These are phyloP conservation scores for Linum tenue DNA, from an alignment of 345 rosid genomes.

Conservation along the genomic window DNA sequence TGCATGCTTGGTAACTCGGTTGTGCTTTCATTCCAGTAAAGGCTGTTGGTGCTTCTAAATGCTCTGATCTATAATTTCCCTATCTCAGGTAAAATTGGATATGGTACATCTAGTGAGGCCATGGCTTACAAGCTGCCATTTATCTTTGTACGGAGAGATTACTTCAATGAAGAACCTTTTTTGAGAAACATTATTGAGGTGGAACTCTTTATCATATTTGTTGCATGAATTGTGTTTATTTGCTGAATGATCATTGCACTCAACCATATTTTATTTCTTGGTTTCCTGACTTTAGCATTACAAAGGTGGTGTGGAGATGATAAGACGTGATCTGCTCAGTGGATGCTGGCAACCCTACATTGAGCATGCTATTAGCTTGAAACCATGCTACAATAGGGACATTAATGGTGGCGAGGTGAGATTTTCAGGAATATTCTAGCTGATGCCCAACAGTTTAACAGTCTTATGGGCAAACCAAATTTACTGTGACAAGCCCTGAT, in stretches of 20 bases:
- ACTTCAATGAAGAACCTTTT: conserved; percentile 96
- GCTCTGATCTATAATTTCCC: conserved; percentile 12
- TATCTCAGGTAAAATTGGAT: conserved; percentile 93
- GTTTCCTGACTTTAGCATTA: conserved; percentile 34
- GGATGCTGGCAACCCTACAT: conserved; percentile 98
- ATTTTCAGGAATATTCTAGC: conserved; percentile 8
- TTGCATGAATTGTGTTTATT: neutral
- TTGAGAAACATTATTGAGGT: conserved; percentile 99
- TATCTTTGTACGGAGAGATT: conserved; percentile 97
- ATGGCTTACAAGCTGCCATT: conserved; percentile 82
- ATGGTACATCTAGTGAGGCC: conserved; percentile 97
- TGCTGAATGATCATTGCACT: neutral
- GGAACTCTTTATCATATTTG: conserved; percentile 4
- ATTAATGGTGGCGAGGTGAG: conserved; percentile 84
- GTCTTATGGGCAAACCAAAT: neutral
- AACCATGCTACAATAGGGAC: conserved; percentile 91
- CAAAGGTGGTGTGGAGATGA: conserved; percentile 98
- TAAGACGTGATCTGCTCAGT: conserved; percentile 85
- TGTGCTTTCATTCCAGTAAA: too few relatives aligned
- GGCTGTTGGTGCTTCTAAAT: too few relatives aligned
- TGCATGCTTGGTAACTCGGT: conserved; percentile 79
- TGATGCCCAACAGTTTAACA: neutral
- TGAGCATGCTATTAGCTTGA: conserved; percentile 90
- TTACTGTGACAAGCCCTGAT: neutral
- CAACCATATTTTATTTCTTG: neutral